A percentile compares a stretch with the other conserved stretches of the same genome.
phyloP scores from a whole-genome alignment of 1,139 yeast genomes.

The Groenewaldozyma auringiensis region DNA sequence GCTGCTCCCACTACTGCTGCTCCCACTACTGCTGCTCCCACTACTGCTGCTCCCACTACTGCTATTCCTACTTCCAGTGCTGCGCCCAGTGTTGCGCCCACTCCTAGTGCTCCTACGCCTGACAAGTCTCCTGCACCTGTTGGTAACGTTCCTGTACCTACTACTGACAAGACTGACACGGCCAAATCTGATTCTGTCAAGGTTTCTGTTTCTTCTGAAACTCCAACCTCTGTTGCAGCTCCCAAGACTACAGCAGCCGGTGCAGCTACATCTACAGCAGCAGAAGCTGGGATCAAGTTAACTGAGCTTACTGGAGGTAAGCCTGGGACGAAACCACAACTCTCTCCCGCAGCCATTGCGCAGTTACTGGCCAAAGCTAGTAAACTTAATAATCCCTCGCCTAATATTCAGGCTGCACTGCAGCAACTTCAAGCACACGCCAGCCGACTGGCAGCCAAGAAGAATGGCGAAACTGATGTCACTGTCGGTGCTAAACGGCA shows the following conservation, averaged over 20 bases:
- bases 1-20: too few relatives aligned
- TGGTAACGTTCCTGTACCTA: neutral
- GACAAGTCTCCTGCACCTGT: neutral
- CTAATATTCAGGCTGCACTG: constrained; percentile 29
- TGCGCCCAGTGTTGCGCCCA: constrained; percentile 7
- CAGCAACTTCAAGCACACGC: constrained; percentile 33
- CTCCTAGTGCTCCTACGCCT: constrained; percentile 8
- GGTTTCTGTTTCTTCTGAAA: neutral
- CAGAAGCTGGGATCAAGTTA: constrained; percentile 8
- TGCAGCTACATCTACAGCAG: neutral
- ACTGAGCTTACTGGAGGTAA: constrained; percentile 8
- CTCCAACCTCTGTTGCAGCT: too few relatives aligned
- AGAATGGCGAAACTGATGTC: neutral
- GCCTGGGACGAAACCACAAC: constrained; percentile 9
- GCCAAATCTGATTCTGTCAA: constrained; percentile 3
- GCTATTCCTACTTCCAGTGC: constrained; percentile 3
- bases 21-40: too few relatives aligned
- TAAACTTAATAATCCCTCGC: constrained; percentile 31
- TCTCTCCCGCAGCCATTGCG: constrained; percentile 28
- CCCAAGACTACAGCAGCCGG: neutral
- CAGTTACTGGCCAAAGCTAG: constrained; percentile 32
- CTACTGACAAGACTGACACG: neutral
- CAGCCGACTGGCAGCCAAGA: constrained; percentile 18
- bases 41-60: too few relatives aligned
- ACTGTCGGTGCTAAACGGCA: constrained; percentile 13